A percentile compares a stretch with the other conserved stretches of the same genome.
phyloP scores from a whole-genome alignment of 768 basidiomycete genomes.

The Serendipita sp. region DNA sequence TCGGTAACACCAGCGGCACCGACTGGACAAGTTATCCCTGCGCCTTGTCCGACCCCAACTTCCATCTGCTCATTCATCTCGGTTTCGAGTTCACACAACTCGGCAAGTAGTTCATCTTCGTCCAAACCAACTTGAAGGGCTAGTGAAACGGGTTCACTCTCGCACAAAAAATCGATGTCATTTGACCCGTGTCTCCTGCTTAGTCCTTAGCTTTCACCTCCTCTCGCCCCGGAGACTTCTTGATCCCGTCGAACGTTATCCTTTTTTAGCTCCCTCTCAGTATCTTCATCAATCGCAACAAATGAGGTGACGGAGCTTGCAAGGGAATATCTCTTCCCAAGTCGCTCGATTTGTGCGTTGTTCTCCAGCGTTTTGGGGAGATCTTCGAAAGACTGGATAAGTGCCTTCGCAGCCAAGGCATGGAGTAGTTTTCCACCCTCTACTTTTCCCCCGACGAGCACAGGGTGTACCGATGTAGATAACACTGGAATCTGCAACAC shows the following conservation, averaged over 20 bases:
- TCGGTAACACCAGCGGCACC: too few relatives aligned
- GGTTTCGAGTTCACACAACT: too few relatives aligned
- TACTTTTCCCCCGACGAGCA: not conserved
- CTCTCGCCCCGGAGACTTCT: not conserved
- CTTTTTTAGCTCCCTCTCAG: not conserved
- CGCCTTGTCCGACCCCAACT: too few relatives aligned
- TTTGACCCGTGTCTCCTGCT: not conserved
- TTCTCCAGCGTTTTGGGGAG: not conserved
- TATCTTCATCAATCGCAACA: conserved; percentile 4
- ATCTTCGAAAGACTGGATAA: conserved; percentile 12
- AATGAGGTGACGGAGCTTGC: conserved; percentile 6
- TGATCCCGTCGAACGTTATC: not conserved
- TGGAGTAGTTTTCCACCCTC: conserved; percentile 9
- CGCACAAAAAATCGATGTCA: too few relatives aligned
- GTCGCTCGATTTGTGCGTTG: not conserved
- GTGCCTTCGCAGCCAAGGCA: conserved; percentile 12
- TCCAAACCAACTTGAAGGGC: too few relatives aligned
- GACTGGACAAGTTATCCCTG: too few relatives aligned
- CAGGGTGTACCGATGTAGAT: not conserved
- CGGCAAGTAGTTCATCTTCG: too few relatives aligned
- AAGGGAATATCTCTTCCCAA: not conserved
- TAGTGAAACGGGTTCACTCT: too few relatives aligned
- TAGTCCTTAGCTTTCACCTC: not conserved
- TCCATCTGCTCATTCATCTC: too few relatives aligned
- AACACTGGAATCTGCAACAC: conserved; percentile 7